These are phyloP conservation scores for Epicoccum sorghinum DNA, from an alignment of 2,329 filamentous ascomycete genomes.

Conservation along the genomic window DNA sequence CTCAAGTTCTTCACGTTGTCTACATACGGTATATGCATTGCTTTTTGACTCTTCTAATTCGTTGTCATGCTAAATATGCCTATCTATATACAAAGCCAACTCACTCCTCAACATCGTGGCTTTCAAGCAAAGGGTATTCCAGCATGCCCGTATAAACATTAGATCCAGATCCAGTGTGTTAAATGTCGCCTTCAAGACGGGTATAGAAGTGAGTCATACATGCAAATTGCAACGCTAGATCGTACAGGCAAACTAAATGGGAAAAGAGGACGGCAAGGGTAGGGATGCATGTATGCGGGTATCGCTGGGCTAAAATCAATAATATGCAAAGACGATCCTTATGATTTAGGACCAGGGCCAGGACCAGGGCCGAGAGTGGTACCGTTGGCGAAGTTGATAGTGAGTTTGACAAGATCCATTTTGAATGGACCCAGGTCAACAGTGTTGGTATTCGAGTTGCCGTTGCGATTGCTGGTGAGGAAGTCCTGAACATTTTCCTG, in stretches of 20 bases:
- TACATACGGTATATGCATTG: background rate
- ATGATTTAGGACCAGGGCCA: conserved; percentile 13
- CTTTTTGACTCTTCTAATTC: background rate
- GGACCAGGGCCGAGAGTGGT: conserved; percentile 32
- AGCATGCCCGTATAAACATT: conserved; percentile 14
- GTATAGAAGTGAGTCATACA: background rate
- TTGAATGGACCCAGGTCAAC: conserved; percentile 40
- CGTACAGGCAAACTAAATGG: conserved; percentile 2
- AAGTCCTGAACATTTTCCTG: conserved; percentile 52
- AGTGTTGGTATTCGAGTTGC: conserved; percentile 27
- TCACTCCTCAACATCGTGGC: background rate
- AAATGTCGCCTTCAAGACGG: conserved; percentile 11
- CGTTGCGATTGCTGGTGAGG: conserved; percentile 39
- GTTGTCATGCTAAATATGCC: conserved; percentile 4
- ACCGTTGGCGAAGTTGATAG: conserved; percentile 42
- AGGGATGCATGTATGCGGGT: conserved; percentile 18
- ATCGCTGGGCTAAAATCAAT: conserved; percentile 16
- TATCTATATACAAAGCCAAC: conserved; percentile 12
- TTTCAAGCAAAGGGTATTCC: conserved; percentile 5
- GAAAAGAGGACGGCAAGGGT: background rate
- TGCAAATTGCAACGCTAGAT: conserved; percentile 7
- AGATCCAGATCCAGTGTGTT: conserved; percentile 14
- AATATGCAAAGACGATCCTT: conserved; percentile 10
- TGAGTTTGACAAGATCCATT: conserved; percentile 40
- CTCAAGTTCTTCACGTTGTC: too few species aligned